Evolutionary conservation across 2,329 filamentous ascomycete species (phyloP).

Genomic region (Hypoxylon sp.): DNA sequence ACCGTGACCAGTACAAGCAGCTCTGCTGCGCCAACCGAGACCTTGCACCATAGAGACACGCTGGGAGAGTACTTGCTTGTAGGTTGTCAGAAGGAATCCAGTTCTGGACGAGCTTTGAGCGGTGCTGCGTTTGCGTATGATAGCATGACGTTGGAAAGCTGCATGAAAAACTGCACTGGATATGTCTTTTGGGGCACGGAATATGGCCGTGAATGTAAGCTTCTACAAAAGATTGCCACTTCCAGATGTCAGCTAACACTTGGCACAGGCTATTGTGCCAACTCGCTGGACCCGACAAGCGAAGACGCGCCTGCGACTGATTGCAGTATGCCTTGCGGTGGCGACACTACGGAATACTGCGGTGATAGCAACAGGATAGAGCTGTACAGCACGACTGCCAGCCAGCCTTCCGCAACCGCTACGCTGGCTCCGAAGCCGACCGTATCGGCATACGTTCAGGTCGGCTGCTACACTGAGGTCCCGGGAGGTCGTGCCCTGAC

Average conservation of each 20-base stretch:
- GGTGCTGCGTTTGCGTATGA: slow-evolving; percentile 54
- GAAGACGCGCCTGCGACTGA: slow-evolving; percentile 45
- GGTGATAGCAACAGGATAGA: slow-evolving; percentile 54
- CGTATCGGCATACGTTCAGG: slow-evolving; percentile 48
- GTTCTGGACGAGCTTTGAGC: slow-evolving; percentile 49
- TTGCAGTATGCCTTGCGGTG: slow-evolving; percentile 53
- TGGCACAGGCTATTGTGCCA: slow-evolving; percentile 56
- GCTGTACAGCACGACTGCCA: slow-evolving; percentile 53
- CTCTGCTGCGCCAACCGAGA: slow-evolving; percentile 44
- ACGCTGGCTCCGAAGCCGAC: slow-evolving; percentile 47
- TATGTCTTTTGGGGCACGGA: slow-evolving; percentile 61
- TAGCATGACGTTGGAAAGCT: slow-evolving; percentile 59
- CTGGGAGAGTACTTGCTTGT: slow-evolving; percentile 55
- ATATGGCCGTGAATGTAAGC: slow-evolving; percentile 59
- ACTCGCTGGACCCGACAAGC: slow-evolving; percentile 49
- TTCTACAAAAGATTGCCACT: background rate
- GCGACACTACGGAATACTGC: slow-evolving; percentile 52
- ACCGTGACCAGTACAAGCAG: slow-evolving; percentile 40
- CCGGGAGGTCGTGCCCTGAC: slow-evolving; percentile 48
- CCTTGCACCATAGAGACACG: slow-evolving; percentile 48
- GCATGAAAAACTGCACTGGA: slow-evolving; percentile 55
- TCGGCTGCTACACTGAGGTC: slow-evolving; percentile 53
- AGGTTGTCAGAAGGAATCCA: slow-evolving; percentile 59
- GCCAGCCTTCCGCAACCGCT: slow-evolving; percentile 46
- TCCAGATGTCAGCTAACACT: slow-evolving; percentile 20